These are phyloP conservation scores for Aspergillus amoenus DNA, from an alignment of 2,329 filamentous ascomycete species.

Conservation along the genomic window DNA sequence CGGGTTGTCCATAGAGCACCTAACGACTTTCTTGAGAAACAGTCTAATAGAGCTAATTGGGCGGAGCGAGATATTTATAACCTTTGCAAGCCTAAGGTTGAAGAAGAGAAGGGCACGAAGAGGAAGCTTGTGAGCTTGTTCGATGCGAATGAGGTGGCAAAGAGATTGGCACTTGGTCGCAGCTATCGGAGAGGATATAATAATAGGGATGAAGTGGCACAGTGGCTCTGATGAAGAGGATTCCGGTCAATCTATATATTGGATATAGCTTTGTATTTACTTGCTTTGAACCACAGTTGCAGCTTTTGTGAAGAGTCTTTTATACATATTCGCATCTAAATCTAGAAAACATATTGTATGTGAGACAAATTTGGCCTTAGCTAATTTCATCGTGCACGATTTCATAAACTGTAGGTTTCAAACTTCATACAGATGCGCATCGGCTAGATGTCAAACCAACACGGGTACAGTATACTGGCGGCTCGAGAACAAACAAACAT, in stretches of 20 bases:
- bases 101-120: conserved; percentile 36
- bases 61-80: conserved; percentile 31
- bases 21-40: conserved; percentile 8
- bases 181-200: background rate
- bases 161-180: conserved; percentile 39
- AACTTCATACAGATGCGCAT: no score
- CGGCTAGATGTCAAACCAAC: no score
- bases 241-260: no score
- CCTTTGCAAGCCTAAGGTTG: conserved; percentile 29
- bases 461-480: no score
- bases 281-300: background rate
- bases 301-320: background rate
- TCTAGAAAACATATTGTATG: no score
- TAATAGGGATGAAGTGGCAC: conserved; percentile 12
- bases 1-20: conserved; percentile 2
- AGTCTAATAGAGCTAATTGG: background rate
- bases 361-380: no score
- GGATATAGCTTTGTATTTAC: background rate
- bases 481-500: no score
- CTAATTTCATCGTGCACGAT: no score
- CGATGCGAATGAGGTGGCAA: conserved; percentile 63
- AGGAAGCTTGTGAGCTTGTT: conserved; percentile 56
- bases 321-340: background rate
- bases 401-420: no score
- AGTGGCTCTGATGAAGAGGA: background rate